Percentiles rank a stretch among this genome's conserved stretches.
phyloP scores from a whole-genome alignment of 176 grass and related monocot species.

The Triticum timopheevii region DNA sequence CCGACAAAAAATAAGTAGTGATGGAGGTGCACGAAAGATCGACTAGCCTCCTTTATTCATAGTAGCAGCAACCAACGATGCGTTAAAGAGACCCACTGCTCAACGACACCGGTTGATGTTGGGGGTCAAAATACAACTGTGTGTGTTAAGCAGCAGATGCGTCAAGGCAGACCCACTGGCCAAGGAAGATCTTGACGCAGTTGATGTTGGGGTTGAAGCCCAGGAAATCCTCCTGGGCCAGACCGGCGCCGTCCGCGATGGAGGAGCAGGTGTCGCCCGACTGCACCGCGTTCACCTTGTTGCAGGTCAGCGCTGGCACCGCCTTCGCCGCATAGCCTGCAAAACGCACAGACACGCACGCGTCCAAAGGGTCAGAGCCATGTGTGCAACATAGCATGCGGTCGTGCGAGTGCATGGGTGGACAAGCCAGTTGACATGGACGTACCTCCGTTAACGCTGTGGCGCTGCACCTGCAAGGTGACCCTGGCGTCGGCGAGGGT shows the following conservation, averaged over 20 bases:
- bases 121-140: no score
- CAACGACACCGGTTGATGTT: no score
- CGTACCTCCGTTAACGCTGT: background rate
- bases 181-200: conserved; percentile 38
- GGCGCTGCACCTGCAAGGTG: background rate
- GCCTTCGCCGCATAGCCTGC: conserved; percentile 6
- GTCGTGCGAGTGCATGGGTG: no score
- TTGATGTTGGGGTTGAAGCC: conserved; percentile 52
- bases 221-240: conserved; percentile 22
- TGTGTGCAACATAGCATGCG: no score
- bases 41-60: no score
- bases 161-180: conserved; percentile 50
- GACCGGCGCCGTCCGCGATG: background rate
- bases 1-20: no score
- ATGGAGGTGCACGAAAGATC: no score
- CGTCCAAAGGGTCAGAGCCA: no score
- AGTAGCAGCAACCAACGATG: no score
- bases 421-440: no score
- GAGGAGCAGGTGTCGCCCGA: conserved; percentile 26
- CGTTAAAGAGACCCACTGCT: no score
- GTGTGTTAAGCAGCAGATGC: background rate
- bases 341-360: background rate
- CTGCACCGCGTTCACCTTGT: conserved; percentile 29
- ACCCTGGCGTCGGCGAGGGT: background rate
- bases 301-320: conserved; percentile 25